Evolutionary conservation across 129 eudicot species (phyloP), one percentile per base, ranked within the genome.

Genomic region (Chrysanthemum makinoi): DNA sequence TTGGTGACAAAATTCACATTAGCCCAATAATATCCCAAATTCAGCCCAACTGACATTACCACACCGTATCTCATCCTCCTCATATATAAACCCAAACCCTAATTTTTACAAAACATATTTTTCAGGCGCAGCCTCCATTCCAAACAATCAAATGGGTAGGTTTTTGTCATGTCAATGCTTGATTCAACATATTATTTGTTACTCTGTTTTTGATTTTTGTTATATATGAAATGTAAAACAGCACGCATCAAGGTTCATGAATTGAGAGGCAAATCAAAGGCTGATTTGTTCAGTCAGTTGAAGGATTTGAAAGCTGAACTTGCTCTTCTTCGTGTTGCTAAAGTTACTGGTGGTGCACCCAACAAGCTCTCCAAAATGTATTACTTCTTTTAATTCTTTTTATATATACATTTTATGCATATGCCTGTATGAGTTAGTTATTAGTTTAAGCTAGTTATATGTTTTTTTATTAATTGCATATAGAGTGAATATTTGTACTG

Each of bases 181-280:
- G 46, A 6, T 39, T 6, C 46, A 39, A 39, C 10, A 4, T 20
- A 26, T 35, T 11, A 39, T 39, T 39, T 35, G 8, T 6, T 35
- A 35, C 6, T 35, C 1, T 35, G 43, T 6, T 5, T 51, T 60
- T 74, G 30, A 48, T 70, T 58, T 65, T 24, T 49, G 3, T 9
- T 15, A 51, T 11, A 26, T 55, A 10, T 39, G 55, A n/a, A 53
- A 52, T 35, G 55, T 62, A 62, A 9, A 20, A 72, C 72, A 83
- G 89, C 96, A 17, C 77, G 91, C 5, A 89, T 89, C 51, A 89
- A 86, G 80, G 91, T 86, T n/a, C 96, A 89, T 44, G 96, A 89
- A 80, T 67, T 88, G 58, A 79, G 95, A 83, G 72, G 62, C 65
- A 88, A 88, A 72, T 16, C 75, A 3, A 88, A 86, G 83, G 73